These are phyloP conservation scores for Cunninghamia lanceolata DNA, from an alignment of 75 land plant genomes.

Conservation along the genomic window DNA sequence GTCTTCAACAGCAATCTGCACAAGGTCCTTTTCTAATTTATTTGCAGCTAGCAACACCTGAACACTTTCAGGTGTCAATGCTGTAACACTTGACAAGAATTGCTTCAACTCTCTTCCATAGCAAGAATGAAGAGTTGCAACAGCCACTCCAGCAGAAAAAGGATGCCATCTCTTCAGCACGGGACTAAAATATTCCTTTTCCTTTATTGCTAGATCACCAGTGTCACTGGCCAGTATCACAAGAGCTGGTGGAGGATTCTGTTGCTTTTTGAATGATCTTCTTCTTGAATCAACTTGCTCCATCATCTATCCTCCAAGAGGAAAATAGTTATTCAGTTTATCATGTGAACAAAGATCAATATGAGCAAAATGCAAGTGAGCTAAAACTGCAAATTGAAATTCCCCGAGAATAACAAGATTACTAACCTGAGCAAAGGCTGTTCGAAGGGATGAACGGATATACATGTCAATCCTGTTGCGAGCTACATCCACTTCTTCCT, in stretches of 20 bases:
- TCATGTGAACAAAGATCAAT: background rate
- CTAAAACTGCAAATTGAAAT: background rate
- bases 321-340: background rate
- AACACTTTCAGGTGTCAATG: constrained; percentile 74
- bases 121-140: constrained; percentile 92
- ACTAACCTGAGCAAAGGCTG: constrained; percentile 95
- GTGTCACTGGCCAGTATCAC: constrained; percentile 78
- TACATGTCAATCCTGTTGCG: constrained; percentile 80
- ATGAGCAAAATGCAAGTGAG: background rate
- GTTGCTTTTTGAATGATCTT: constrained; percentile 59
- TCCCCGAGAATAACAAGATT: constrained; percentile 7
- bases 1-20: constrained; percentile 92
- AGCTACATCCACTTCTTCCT: constrained; percentile 76
- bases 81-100: constrained; percentile 58
- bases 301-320: constrained; percentile 63
- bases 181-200: constrained; percentile 80
- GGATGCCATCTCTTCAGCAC: constrained; percentile 90
- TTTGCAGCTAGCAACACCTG: constrained; percentile 79
- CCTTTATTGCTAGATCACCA: constrained; percentile 61
- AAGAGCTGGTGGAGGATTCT: constrained; percentile 55
- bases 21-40: constrained; percentile 86
- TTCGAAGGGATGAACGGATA: constrained; percentile 79
- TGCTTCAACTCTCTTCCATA: constrained; percentile 91
- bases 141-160: constrained; percentile 88
- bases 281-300: constrained; percentile 84